A percentile compares a stretch with the other conserved stretches of the same genome.
phyloP scores from a whole-genome alignment of 768 basidiomycete genomes.

The Phylloporus arenicola region DNA sequence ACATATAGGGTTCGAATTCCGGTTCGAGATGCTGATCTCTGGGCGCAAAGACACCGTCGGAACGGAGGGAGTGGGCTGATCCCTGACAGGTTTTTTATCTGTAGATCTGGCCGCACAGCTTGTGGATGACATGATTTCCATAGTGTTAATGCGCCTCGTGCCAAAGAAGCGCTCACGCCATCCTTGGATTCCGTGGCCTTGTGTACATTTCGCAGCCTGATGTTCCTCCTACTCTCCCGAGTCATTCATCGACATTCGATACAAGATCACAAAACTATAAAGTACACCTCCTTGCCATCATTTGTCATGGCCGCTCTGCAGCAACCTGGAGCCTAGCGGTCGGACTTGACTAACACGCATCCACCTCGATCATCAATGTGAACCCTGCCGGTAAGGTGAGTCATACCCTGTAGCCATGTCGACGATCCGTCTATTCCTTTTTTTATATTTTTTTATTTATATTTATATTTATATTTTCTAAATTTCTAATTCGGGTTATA shows the following conservation, averaged over 20 bases:
- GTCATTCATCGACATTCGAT: neutral
- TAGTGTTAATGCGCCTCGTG: neutral
- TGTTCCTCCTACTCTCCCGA: neutral
- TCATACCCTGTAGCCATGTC: neutral
- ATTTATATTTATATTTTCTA: no score
- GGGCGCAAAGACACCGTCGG: neutral
- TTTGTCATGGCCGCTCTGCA: neutral
- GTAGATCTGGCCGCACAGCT: neutral
- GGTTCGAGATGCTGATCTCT: neutral
- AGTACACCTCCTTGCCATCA: neutral
- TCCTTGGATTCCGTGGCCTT: neutral
- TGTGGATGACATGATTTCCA: neutral
- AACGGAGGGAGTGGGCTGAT: neutral
- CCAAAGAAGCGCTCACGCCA: neutral
- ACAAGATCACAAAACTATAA: neutral
- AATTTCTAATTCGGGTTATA: neutral
- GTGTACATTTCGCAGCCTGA: neutral
- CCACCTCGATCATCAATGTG: neutral
- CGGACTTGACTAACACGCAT: neutral
- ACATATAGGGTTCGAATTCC: neutral
- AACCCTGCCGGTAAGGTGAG: neutral
- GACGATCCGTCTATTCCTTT: neutral
- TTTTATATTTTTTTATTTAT: no score
- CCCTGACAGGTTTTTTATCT: neutral
- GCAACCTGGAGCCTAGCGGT: neutral